phyloP scores from a whole-genome alignment of 108 stramenopile genomes.

The Nitzschia palea region DNA sequence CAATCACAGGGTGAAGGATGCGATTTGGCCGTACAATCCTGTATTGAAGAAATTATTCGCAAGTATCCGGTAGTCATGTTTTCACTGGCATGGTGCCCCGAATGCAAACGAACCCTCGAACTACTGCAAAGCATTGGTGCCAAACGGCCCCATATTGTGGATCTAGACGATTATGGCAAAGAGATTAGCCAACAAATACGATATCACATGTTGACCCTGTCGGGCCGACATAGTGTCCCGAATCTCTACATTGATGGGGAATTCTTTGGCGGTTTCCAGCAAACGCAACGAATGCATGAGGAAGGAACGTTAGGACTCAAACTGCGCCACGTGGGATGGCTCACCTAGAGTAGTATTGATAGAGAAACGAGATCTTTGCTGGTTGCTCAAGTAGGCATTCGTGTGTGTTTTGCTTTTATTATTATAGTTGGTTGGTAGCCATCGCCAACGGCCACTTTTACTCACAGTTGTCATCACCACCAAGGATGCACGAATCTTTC shows the following conservation, averaged over 20 bases:
- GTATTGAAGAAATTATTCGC: conserved; percentile 50
- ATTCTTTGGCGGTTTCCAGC: conserved; percentile 58
- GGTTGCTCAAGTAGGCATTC: too few species aligned
- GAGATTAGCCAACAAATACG: conserved; percentile 46
- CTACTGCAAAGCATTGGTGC: conserved; percentile 36
- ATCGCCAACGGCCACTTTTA: too few species aligned
- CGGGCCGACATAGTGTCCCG: conserved; percentile 62
- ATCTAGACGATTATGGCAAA: conserved; percentile 50
- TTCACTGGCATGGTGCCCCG: conserved; percentile 74
- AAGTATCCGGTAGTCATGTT: conserved; percentile 76
- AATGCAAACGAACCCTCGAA: conserved; percentile 49
- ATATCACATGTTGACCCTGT: conserved; percentile 32
- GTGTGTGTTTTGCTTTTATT: too few species aligned
- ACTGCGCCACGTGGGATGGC: conserved; percentile 23
- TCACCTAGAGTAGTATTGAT: too few species aligned
- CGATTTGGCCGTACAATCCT: conserved; percentile 46
- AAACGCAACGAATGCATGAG: conserved; percentile 32
- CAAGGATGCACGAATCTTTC: too few species aligned
- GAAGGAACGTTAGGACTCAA: conserved; percentile 17
- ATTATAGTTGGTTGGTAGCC: too few species aligned
- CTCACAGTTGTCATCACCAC: too few species aligned
- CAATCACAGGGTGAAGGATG: conserved; percentile 17
- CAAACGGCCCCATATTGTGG: conserved; percentile 43
- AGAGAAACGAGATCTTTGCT: too few species aligned
- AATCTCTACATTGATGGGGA: conserved; percentile 71